Base-by-base conservation (phyloP, 2,329 filamentous ascomycete species). In the Verticillium zaregamsianum region DNA sequence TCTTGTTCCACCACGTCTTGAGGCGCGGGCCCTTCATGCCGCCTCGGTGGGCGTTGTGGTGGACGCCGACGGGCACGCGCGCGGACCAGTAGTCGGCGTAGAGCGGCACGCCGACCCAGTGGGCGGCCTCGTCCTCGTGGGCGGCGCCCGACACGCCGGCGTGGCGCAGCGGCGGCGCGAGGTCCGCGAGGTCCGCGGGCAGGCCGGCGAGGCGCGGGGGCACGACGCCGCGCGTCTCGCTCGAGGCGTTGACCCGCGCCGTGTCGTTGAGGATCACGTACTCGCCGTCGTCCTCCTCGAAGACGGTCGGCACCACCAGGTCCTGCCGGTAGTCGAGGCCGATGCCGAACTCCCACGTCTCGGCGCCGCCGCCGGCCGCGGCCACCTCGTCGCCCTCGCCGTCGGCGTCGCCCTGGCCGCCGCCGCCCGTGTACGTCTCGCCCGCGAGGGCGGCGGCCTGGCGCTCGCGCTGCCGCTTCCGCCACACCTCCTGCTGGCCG, bases 261-360 rank as follows among this genome's bases (percentile, higher is more conserved):
- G 33, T 23, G 17, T 72, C 62, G 5, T 66, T 59, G 3, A 70
- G 56, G 2, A 64, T 40, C 15, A 72, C 60, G 37, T 72, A 71
- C 23, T 65, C 65, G 15, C 70, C 68, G 55, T 70, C 68, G 1
- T 63, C 59, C 37, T 72, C 70, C 14, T 69, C 69, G 57, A 71
- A 70, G n/a, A 70, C 68, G 5, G 70, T 72, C 5, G 70, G 69
- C 12, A 68, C 68, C 59, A 71, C 72, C 1, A 72, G 66, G 54
- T 72, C 69, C 57, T 72, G 70, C 12, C 63, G 39, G 32, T 72
- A 72, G 55, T 72, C 70, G 33, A 72, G 60, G 5, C 70, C 70
- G 20, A 72, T 52, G n/a, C 67, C 65, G 40, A 70, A 71, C 57
- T 72, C 70, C 32, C 67, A 68, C 9, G 35, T 45, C 15, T 54